Evolutionary conservation across 805 yeast species (phyloP).

Genomic region (Candida loeiensis): DNA sequence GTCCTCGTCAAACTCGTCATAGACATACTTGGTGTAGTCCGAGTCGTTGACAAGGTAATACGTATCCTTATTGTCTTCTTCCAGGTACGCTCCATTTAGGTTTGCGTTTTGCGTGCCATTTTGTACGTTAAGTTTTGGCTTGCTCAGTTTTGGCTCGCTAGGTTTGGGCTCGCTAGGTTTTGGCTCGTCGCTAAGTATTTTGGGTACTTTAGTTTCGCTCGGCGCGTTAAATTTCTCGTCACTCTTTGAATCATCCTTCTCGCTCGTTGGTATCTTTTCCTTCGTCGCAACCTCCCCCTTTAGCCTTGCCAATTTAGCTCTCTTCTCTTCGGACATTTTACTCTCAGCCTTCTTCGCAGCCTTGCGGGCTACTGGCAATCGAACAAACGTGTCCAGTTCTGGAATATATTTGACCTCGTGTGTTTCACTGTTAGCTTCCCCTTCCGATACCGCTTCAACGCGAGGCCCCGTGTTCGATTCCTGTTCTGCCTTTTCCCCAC

Average conservation of each 20-base stretch:
- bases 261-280: neutral
- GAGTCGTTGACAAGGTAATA: constrained; percentile 8
- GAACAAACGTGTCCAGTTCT: too few relatives aligned
- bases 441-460: too few relatives aligned
- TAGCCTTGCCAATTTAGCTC: neutral
- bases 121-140: too few relatives aligned
- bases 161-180: too few relatives aligned
- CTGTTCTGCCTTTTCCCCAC: neutral
- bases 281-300: neutral
- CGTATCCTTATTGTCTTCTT: constrained; percentile 6
- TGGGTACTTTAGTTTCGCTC: too few relatives aligned
- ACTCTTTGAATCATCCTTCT: neutral
- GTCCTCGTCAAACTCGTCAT: constrained; percentile 16
- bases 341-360: neutral
- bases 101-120: too few relatives aligned
- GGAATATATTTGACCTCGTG: too few relatives aligned
- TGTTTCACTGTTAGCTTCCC: too few relatives aligned
- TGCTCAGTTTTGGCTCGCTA: too few relatives aligned
- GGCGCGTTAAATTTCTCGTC: neutral
- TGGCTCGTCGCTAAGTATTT: too few relatives aligned
- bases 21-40: constrained; percentile 12
- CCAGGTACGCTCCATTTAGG: neutral
- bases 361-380: neutral
- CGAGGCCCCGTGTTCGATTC: neutral
- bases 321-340: neutral